Evolutionary conservation across 306 rosid genomes (phyloP).

Genomic region (Casuarina glauca): DNA sequence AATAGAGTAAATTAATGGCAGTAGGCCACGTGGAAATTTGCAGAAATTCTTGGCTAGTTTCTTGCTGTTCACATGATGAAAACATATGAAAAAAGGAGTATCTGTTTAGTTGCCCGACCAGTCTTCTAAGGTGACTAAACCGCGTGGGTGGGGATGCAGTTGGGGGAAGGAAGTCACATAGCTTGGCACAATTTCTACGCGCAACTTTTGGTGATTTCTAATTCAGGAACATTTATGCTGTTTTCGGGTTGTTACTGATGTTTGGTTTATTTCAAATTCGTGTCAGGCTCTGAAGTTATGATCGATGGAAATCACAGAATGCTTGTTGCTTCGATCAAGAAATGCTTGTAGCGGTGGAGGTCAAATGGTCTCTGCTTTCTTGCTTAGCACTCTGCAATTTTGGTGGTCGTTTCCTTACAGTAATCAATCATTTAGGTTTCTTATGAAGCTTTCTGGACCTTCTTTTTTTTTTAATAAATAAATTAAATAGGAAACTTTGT

Average conservation of each 20-base stretch:
- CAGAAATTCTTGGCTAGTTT: neutral
- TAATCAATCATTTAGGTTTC: no score
- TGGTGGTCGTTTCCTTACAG: no score
- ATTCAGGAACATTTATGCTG: neutral
- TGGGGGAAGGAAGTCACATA: neutral
- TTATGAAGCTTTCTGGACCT: no score
- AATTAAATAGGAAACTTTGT: no score
- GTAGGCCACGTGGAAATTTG: neutral
- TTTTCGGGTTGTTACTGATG: neutral
- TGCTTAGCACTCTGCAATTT: no score
- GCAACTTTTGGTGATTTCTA: neutral
- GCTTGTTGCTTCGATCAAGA: no score
- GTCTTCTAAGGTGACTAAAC: neutral
- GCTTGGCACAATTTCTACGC: neutral
- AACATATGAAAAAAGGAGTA: neutral
- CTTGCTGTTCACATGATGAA: neutral
- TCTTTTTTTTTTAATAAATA: no score
- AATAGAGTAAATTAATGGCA: neutral
- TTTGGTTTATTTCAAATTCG: constrained; percentile 8
- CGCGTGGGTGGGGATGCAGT: neutral
- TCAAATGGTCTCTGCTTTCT: no score
- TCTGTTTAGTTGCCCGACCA: neutral
- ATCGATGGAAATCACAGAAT: constrained; percentile 12
- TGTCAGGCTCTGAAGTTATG: constrained; percentile 56
- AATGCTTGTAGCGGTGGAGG: no score